Percentiles rank a stretch among this genome's conserved stretches.
phyloP scores from a whole-genome alignment of 768 basidiomycete species.

The Podaxis sp. region DNA sequence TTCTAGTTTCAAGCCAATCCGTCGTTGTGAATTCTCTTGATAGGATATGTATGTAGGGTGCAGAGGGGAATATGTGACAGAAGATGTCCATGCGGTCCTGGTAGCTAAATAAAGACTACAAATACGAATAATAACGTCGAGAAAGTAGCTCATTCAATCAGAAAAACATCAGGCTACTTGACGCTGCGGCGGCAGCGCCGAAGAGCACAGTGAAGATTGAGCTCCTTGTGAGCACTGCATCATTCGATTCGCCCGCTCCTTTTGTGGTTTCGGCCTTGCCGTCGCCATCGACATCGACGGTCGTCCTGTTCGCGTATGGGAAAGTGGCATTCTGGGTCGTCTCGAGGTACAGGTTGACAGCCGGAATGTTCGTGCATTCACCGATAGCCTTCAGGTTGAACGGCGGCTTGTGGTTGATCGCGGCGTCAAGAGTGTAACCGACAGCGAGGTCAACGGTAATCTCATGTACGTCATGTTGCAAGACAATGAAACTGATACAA shows the following conservation, averaged over 20 bases:
- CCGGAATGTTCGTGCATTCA: conserved; percentile 63
- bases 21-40: not conserved
- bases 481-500: conserved; percentile 69
- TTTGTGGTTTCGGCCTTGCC: conserved; percentile 34
- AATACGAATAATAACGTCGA: not conserved
- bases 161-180: conserved; percentile 6
- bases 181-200: conserved; percentile 5
- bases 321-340: conserved; percentile 71
- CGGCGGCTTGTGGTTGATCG: conserved; percentile 59
- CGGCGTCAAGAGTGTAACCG: conserved; percentile 81
- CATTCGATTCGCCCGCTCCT: conserved; percentile 22
- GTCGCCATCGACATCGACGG: conserved; percentile 33
- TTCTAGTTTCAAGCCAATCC: not conserved
- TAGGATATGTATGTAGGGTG: not conserved
- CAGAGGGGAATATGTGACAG: not conserved
- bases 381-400: conserved; percentile 80
- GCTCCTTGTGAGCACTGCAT: not conserved
- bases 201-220: conserved; percentile 1
- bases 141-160: not conserved
- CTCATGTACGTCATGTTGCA: conserved; percentile 83
- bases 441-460: conserved; percentile 89
- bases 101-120: not conserved
- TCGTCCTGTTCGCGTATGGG: conserved; percentile 46
- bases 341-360: conserved; percentile 79
- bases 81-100: not conserved